phyloP scores from a whole-genome alignment of 345 rosid genomes.

The Streptanthus diversifolius region DNA sequence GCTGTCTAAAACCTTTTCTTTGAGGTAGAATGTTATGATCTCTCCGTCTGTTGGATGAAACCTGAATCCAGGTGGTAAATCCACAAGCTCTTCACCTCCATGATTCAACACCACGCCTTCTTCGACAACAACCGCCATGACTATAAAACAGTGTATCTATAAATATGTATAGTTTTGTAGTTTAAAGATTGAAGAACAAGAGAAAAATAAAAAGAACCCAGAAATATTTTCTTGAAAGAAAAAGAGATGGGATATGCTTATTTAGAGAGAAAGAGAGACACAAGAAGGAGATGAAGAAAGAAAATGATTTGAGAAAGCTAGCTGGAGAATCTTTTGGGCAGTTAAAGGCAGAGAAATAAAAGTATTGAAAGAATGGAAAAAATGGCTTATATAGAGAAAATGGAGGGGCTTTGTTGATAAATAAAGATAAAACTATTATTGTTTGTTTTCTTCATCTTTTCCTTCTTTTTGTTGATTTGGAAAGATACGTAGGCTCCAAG shows the following conservation, averaged over 20 bases:
- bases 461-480: conserved; percentile 32
- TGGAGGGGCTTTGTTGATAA: conserved; percentile 18
- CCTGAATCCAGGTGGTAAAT: conserved; percentile 89
- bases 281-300: conserved; percentile 26
- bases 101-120: conserved; percentile 36
- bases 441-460: conserved; percentile 4
- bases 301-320: conserved; percentile 26
- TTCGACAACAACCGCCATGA: conserved; percentile 51
- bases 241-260: not conserved
- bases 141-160: conserved; percentile 12
- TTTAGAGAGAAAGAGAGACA: conserved; percentile 18
- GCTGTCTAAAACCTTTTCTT: conserved; percentile 57
- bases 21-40: conserved; percentile 68
- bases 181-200: conserved; percentile 19
- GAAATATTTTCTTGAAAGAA: not conserved
- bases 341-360: conserved; percentile 58
- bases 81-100: conserved; percentile 55
- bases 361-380: conserved; percentile 32
- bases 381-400: conserved; percentile 64
- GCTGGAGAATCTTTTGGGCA: conserved; percentile 40
- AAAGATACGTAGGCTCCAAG: conserved; percentile 82
- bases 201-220: conserved; percentile 12
- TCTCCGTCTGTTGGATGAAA: conserved; percentile 98
- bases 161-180: not conserved
- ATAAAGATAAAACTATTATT: conserved; percentile 6